These are phyloP conservation scores for Paratinospora sagittata DNA, from an alignment of 164 flowering plant species.

Conservation along the genomic window DNA sequence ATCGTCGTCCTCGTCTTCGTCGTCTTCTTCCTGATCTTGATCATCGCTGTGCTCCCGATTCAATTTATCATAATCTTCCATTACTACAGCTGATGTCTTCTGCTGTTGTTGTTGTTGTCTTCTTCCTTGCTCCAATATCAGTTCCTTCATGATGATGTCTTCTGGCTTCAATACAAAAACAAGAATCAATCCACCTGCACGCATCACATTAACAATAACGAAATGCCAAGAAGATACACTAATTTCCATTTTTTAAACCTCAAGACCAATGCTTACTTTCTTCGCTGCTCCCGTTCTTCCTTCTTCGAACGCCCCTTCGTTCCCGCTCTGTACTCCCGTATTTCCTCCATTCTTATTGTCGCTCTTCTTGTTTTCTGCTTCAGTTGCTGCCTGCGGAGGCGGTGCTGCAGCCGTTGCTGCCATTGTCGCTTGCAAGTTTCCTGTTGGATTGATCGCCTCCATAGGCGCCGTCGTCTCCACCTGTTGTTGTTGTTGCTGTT, in stretches of 20 bases:
- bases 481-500: slow-evolving; percentile 3
- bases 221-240: background rate
- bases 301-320: slow-evolving; percentile 25
- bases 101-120: no score
- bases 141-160: slow-evolving; percentile 64
- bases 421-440: slow-evolving; percentile 16
- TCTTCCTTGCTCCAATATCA: slow-evolving; percentile 23
- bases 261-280: slow-evolving; percentile 31
- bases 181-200: slow-evolving; percentile 34
- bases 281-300: slow-evolving; percentile 18
- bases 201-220: slow-evolving; percentile 1
- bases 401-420: slow-evolving; percentile 17
- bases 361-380: slow-evolving; percentile 22
- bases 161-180: slow-evolving; percentile 64
- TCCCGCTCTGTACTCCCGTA: slow-evolving; percentile 19
- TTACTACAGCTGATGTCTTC: slow-evolving; percentile 10
- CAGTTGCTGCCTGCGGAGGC: slow-evolving; percentile 9
- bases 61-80: slow-evolving; percentile 20
- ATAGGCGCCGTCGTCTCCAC: slow-evolving; percentile 5
- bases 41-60: no score
- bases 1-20: slow-evolving; percentile 31
- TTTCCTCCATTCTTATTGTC: slow-evolving; percentile 11
- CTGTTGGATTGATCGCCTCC: slow-evolving; percentile 11
- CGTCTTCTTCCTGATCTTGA: slow-evolving; percentile 19
- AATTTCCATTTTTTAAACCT: background rate